phyloP scores from a whole-genome alignment of 1,284 basidiomycete genomes.

The Ceratorhiza oryzae-sativae region DNA sequence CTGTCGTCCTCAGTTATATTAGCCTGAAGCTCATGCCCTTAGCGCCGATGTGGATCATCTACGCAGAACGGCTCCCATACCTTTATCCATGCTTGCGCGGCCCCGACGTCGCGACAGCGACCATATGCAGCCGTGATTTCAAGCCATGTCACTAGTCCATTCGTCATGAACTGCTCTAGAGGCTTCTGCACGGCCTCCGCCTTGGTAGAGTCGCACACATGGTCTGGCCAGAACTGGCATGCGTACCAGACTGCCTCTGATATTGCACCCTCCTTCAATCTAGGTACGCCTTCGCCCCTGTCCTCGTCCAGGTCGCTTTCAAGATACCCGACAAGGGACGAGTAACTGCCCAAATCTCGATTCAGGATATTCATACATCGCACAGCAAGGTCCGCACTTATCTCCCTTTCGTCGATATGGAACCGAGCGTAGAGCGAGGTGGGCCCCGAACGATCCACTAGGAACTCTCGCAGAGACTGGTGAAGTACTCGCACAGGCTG shows the following conservation, averaged over 20 bases:
- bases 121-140: not conserved
- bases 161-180: not conserved
- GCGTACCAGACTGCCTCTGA: slow-evolving; percentile 11
- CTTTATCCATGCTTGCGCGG: not conserved
- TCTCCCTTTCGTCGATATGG: not conserved
- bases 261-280: not conserved
- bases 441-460: not conserved
- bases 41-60: too few relatives aligned
- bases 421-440: not conserved
- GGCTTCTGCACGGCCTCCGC: not conserved
- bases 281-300: not conserved
- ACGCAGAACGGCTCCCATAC: too few relatives aligned
- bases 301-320: not conserved
- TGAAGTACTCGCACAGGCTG: slow-evolving; percentile 2
- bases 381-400: not conserved
- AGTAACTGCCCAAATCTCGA: not conserved
- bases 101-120: not conserved
- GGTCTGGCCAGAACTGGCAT: slow-evolving; percentile 17
- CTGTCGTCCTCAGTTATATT: not conserved
- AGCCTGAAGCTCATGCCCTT: not conserved
- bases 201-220: not conserved
- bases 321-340: too few relatives aligned
- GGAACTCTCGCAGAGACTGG: slow-evolving; percentile 17
- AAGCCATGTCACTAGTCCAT: slow-evolving; percentile 1
- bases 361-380: not conserved